These are phyloP conservation scores for Xylariaceae sp. DNA, from an alignment of 2,329 filamentous ascomycete genomes.

Conservation along the genomic window DNA sequence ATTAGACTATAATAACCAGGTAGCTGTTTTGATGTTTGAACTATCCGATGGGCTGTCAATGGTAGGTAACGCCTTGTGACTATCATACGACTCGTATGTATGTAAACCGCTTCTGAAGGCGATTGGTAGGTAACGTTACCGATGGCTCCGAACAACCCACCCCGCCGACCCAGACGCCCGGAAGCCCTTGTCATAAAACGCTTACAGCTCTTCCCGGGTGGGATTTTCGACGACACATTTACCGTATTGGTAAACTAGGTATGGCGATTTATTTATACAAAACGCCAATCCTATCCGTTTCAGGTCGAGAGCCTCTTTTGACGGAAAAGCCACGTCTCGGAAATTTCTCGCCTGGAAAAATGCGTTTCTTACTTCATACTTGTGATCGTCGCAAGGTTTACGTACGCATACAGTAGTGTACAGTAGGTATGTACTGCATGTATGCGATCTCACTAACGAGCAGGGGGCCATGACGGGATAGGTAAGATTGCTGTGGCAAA, in stretches of 20 bases:
- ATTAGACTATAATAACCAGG: neutral
- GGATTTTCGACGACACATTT: slow-evolving; percentile 21
- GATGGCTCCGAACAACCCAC: neutral
- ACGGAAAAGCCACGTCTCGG: slow-evolving; percentile 7
- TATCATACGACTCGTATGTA: neutral
- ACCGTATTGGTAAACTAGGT: slow-evolving; percentile 1
- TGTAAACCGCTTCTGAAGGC: neutral
- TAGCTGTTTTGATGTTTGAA: neutral
- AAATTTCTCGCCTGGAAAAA: slow-evolving; percentile 15
- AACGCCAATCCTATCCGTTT: slow-evolving; percentile 1
- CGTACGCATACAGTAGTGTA: neutral
- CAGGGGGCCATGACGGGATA: slow-evolving; percentile 17
- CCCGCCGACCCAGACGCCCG: slow-evolving; percentile 14
- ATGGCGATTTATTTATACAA: neutral
- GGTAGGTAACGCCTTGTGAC: neutral
- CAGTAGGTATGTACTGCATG: too few species aligned
- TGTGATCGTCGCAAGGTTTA: slow-evolving; percentile 4
- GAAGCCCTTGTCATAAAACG: slow-evolving; percentile 10
- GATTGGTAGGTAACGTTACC: slow-evolving; percentile 24
- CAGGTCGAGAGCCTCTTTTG: slow-evolving; percentile 17
- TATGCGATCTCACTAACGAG: neutral
- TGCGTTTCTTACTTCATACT: slow-evolving; percentile 2
- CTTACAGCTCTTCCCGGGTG: slow-evolving; percentile 4
- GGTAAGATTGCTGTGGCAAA: slow-evolving; percentile 18
- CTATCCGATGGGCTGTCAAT: neutral